Evolutionary conservation across 169 alveolate genomes (phyloP).

Genomic region (Cyclospora cayetanensis): DNA sequence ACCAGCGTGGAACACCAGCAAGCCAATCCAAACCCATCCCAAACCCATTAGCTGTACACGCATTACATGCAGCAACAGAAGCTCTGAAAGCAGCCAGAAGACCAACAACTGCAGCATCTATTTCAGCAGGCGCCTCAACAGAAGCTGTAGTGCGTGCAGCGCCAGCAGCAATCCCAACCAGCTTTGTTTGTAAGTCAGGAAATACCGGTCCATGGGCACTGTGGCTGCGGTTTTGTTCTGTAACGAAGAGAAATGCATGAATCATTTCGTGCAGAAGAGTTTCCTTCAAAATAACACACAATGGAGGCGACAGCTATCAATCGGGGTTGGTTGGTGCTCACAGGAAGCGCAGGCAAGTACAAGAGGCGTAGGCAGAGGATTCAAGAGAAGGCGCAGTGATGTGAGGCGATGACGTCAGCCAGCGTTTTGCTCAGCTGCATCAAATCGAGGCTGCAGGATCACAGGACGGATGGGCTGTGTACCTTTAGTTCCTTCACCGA

Average conservation of each 20-base stretch:
- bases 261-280: slow-evolving; percentile 97
- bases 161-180: background rate
- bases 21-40: too few relatives aligned
- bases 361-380: background rate
- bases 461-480: background rate
- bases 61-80: too few relatives aligned
- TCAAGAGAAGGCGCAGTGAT: background rate
- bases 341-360: background rate
- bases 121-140: too few relatives aligned
- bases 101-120: background rate
- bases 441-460: background rate
- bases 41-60: too few relatives aligned
- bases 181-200: slow-evolving; percentile 71
- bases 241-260: slow-evolving; percentile 93
- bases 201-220: slow-evolving; percentile 92
- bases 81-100: background rate
- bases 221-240: slow-evolving; percentile 79
- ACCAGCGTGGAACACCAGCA: background rate
- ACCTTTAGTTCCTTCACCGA: slow-evolving; percentile 88
- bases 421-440: background rate
- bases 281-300: too few relatives aligned
- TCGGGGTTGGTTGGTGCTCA: background rate
- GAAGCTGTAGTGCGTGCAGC: background rate
- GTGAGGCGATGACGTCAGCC: background rate
- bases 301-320: background rate